Evolutionary conservation across 192 early-diverging fungal species (phyloP).

Genomic region (Anaeromyces robustus): DNA sequence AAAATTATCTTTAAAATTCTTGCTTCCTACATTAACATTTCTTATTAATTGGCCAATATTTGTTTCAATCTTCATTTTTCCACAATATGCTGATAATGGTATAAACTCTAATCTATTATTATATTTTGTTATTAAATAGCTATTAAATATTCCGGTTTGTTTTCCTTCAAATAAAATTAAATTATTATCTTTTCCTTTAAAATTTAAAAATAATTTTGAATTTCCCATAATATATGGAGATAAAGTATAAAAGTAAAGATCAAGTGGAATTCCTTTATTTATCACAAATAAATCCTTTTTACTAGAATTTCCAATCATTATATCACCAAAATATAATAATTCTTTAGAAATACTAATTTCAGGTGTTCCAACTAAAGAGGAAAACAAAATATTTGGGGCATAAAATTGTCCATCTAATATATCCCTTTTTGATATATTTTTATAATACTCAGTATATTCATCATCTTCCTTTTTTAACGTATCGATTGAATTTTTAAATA

Average conservation of each 20-base stretch:
- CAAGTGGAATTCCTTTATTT: not conserved
- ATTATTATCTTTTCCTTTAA: not conserved
- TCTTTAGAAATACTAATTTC: not conserved
- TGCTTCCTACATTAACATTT: not conserved
- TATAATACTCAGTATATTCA: not conserved
- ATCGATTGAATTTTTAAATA: not conserved
- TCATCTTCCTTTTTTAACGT: not conserved
- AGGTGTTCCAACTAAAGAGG: not conserved
- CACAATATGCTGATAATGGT: not conserved
- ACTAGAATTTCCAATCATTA: not conserved
- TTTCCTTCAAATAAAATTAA: not conserved
- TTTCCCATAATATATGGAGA: not conserved
- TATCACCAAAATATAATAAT: not conserved
- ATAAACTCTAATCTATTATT: not conserved
- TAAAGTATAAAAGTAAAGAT: not conserved
- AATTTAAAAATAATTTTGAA: not conserved
- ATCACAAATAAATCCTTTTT: not conserved
- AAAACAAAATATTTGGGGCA: not conserved
- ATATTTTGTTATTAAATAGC: not conserved
- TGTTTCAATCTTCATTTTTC: not conserved
- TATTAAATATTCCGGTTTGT: not conserved
- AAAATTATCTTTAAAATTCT: not conserved
- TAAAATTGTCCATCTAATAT: not conserved
- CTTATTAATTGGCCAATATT: not conserved
- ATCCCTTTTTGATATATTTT: not conserved